Evolutionary conservation across 1,139 yeast species (phyloP).

Genomic region (Meyerozyma guilliermondii): DNA sequence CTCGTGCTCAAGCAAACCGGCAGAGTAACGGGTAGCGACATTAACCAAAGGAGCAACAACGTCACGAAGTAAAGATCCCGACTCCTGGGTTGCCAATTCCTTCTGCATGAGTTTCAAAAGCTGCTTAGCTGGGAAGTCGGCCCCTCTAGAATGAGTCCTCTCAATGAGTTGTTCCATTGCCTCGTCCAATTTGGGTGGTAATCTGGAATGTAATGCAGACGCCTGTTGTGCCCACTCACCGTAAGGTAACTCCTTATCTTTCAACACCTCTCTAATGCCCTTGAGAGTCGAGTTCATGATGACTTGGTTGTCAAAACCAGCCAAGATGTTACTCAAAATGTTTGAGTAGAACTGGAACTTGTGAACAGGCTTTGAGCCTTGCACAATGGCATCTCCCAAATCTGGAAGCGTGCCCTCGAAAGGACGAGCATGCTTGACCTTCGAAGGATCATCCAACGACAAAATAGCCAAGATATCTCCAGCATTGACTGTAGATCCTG

Average conservation of each 20-base stretch:
- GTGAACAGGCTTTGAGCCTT: conserved; percentile 82
- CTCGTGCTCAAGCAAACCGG: conserved; percentile 83
- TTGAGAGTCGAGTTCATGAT: conserved; percentile 81
- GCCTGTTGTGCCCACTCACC: conserved; percentile 86
- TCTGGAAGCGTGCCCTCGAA: conserved; percentile 92
- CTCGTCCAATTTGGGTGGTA: conserved; percentile 73
- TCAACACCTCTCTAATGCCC: conserved; percentile 64
- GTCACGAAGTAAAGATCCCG: conserved; percentile 43
- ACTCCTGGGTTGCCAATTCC: conserved; percentile 44
- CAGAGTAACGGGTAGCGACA: conserved; percentile 64
- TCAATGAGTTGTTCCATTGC: conserved; percentile 62
- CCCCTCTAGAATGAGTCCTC: conserved; percentile 60
- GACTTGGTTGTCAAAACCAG: conserved; percentile 93
- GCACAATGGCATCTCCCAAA: conserved; percentile 74
- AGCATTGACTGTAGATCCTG: conserved; percentile 94
- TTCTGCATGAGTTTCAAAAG: conserved; percentile 57
- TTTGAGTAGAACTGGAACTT: conserved; percentile 55
- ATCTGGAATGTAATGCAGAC: conserved; percentile 88
- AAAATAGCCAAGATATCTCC: conserved; percentile 96
- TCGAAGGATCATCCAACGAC: conserved; percentile 92
- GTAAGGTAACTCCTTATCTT: conserved; percentile 79
- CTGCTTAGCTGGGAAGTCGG: conserved; percentile 93
- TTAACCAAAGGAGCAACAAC: conserved; percentile 69
- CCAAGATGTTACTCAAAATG: conserved; percentile 70
- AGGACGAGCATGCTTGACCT: conserved; percentile 94